A percentile compares a stretch with the other conserved stretches of the same genome.
Evolutionary conservation across 2,329 filamentous ascomycete species (phyloP).

Genomic region (Coniosporium tulheliwenetii): DNA sequence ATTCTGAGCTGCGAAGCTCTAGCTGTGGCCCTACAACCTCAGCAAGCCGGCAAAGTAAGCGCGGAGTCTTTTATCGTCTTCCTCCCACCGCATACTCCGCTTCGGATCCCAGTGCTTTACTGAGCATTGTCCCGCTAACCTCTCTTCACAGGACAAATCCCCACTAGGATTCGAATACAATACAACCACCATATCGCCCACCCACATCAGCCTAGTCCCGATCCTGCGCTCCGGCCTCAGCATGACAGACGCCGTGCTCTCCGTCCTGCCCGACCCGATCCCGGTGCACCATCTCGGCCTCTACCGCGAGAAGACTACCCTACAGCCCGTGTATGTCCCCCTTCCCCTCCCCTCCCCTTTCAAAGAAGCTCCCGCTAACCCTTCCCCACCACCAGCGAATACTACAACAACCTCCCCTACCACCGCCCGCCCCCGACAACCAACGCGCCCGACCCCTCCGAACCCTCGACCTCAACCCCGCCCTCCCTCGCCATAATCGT

Average conservation of each 20-base stretch:
- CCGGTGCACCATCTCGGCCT: conserved; percentile 88
- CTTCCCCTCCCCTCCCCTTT: too few relatives aligned
- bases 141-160: conserved; percentile 47
- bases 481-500: conserved; percentile 62
- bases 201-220: conserved; percentile 65
- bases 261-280: conserved; percentile 63
- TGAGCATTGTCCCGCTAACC: background rate
- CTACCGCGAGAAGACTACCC: conserved; percentile 75
- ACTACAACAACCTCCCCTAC: conserved; percentile 93
- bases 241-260: conserved; percentile 80
- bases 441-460: conserved; percentile 20
- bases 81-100: background rate
- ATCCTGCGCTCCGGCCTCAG: conserved; percentile 84
- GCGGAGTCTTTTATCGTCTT: background rate
- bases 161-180: conserved; percentile 65
- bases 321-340: conserved; percentile 50
- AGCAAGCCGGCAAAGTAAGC: background rate
- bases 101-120: background rate
- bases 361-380: too few relatives aligned
- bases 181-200: conserved; percentile 45
- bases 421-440: conserved; percentile 35
- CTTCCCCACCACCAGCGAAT: conserved; percentile 35
- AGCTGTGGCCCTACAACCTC: conserved; percentile 38
- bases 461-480: conserved; percentile 7
- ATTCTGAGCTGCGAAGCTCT: conserved; percentile 76